Base-by-base conservation (phyloP, 345 rosid species). In the Citrus sp. region DNA sequence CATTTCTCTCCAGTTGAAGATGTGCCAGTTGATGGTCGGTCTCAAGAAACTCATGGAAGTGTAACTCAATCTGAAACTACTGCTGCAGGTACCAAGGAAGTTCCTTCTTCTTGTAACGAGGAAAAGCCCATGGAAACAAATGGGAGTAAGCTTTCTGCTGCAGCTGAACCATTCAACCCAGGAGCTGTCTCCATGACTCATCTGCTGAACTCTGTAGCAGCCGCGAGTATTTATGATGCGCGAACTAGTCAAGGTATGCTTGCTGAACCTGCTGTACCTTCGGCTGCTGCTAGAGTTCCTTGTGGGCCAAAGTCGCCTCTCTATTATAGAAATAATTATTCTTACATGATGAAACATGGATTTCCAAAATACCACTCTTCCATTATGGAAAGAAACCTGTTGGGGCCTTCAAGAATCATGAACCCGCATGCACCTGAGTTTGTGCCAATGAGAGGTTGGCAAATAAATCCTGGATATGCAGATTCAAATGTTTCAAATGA, bases 101-200 rank as follows among this genome's bases (percentile, higher is more conserved):
- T 59, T 67, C 46, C 84, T 40, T 38, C 70, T 66, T 35, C 74
- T 62, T 58, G 64, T 46, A 63, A 66, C 46, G 81, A 80, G 81
- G 90, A 85, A 72, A 91, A 78, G 62, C 56, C 80, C 55, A 62
- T 42, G 7, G 90, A 87, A 84, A 71, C 75, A 28, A 88, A 85
- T 73, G 92, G 90, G 65, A 91, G 92, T 24, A 89, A 87, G 86
- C 89, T 89, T 68, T 91, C 93, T 7, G 93, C 95, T 27, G 83
- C 93, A 46, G 93, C 93, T 10, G 88, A 89, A 61, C 93, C 95
- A 60, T 89, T 88, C 84, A 88, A 70, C 30, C 93, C 95, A 1
- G 87, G 85, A 77, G 73, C 77, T 22, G 70, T 75, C 68, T 72
- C 87, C 63, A 72, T 51, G 75, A 72, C 71, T 75, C 83, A 76